Base-by-base conservation (phyloP, 306 rosid genomes). In the Alnus glutinosa region DNA sequence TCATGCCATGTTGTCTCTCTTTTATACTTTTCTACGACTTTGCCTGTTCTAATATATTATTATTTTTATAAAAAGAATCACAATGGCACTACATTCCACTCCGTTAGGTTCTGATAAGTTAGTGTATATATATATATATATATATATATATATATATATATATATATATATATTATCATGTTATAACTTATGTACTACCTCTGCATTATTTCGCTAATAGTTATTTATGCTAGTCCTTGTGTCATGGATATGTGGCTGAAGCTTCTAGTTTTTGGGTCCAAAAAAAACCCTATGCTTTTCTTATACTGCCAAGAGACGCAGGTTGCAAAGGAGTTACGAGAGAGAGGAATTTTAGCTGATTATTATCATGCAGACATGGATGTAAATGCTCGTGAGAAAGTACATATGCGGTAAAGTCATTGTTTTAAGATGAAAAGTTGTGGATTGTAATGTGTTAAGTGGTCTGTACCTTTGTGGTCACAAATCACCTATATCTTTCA, bases 291-390 rank as follows among this genome's bases (percentile, higher is more conserved):
- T 73, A 69, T 59, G 59, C 13, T 32, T 75, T 78, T 32, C 71
- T 71, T 78, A 42, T 79, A 49, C 70, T 51, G 42, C 85, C 62
- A 72, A 81, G 62, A 77, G 67, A 78, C 78, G 57, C 81, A 92
- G 98, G 97, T 94, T 74, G 97, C 97, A 54, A 90, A 88, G 87
- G 97, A 94, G 88, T 82, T 94, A 73, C 85, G 89, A 34, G 95
- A 82, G 81, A 92, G 93, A 83, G 93, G 97, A 79, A 89, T 94
- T 83, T 81, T 90, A 42, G 97, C 98, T 49, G 89, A 91, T 79
- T 80, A 88, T 84, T 94, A 94, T 88, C 98, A 94, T 75, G 98
- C 98, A 48, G 97, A 94, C 75, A 91, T 94, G 97, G 98, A 94
- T 74, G 90, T 84, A 64, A 82, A 87, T 82, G 89, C 86, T 59